These are phyloP conservation scores for Globisporangium orthogonon DNA, from an alignment of 352 stramenopile species.

Conservation along the genomic window DNA sequence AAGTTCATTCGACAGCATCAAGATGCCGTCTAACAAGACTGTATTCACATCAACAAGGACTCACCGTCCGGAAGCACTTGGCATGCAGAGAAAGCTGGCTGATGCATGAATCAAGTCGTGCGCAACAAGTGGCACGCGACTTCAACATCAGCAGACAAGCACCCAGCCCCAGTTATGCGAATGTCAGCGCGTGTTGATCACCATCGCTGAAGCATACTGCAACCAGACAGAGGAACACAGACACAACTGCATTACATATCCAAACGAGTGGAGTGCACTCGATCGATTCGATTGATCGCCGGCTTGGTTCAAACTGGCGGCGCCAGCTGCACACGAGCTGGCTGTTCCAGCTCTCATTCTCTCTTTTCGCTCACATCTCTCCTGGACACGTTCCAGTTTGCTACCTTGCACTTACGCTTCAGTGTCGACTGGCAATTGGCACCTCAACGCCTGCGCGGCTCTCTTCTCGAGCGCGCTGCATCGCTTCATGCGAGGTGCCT, in stretches of 20 bases:
- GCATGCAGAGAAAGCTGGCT: not conserved
- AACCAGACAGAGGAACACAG: not conserved
- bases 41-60: too few species aligned
- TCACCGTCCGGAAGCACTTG: too few species aligned
- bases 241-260: too few species aligned
- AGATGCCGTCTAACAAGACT: too few species aligned
- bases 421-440: not conserved
- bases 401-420: too few species aligned
- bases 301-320: not conserved
- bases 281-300: not conserved
- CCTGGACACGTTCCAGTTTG: not conserved
- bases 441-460: too few species aligned
- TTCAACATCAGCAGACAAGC: not conserved
- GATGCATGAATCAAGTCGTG: not conserved
- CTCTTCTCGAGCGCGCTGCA: not conserved
- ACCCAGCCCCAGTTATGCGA: not conserved
- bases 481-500: too few species aligned
- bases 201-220: not conserved
- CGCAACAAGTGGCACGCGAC: not conserved
- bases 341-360: not conserved
- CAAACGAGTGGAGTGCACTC: not conserved
- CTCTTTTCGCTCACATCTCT: not conserved
- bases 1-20: too few species aligned
- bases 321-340: not conserved
- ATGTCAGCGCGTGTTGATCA: not conserved